Base-by-base conservation (phyloP, 2,329 filamentous ascomycete genomes). In the Leptographium wingfieldii region DNA sequence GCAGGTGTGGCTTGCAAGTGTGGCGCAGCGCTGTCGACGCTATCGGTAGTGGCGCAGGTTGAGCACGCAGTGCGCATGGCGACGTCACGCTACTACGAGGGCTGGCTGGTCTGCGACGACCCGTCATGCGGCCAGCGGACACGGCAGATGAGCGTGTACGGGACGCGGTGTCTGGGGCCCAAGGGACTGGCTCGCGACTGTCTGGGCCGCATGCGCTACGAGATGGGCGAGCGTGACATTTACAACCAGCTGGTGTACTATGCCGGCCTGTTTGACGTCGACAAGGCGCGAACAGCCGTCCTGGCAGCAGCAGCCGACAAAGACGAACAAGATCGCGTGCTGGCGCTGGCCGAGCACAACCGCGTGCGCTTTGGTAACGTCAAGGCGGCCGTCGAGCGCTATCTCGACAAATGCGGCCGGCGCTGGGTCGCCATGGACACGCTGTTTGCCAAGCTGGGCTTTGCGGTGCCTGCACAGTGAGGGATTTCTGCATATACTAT, bases 231-330 rank as follows among this genome's bases (percentile, higher is more conserved):
- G 75, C 92, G 94, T 74, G 86, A 87, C 68, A 80, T 97, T 61
- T 97, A 96, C 75, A 97, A 95, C 72, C 94, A 99, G 74, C 78
- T 99, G 49, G 75, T 97, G 59, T 99, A 96, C 75, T 88, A 92
- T 70, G 82, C 87, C 35, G 81, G 81, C 56, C 74, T 97, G 59
- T 99, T 91, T 78, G 92, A 99, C 72, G 87, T 95, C 3, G 92
- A 97, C 63, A 90, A 89, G 73, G 87, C 87, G 16, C 82, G 83
- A 64, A 68, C 67, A 54, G 59, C 49, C 5, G 59, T 25, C 5
- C 9, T 12, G 16, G 55, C 49, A 9, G 68, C 66, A 53, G 63
- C 63, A 16, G 68, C 65, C 16, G 74, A 71, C 1, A 76, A 83
- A 63, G 80, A 84, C 63, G 80, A 83, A 68, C 81, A 77, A 62